Evolutionary conservation across 2,329 filamentous ascomycete species (phyloP).

Genomic region (Neopestalotiopsis sp.): DNA sequence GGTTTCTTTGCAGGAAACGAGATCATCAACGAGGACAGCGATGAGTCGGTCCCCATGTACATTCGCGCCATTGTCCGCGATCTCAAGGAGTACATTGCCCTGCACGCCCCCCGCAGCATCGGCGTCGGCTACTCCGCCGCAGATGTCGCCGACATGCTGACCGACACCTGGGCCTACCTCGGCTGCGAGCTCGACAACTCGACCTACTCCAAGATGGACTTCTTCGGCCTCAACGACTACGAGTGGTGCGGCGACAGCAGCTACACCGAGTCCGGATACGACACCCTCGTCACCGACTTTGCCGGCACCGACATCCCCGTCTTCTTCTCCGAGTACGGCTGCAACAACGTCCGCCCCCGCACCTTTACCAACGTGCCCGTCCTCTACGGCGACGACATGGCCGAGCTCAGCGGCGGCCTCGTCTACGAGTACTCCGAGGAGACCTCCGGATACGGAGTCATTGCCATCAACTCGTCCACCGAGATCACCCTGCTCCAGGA

Average conservation of each 20-base stretch:
- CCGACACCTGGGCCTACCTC: slow-evolving; percentile 76
- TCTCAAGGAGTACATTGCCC: slow-evolving; percentile 77
- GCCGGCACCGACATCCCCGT: slow-evolving; percentile 68
- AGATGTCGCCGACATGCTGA: slow-evolving; percentile 72
- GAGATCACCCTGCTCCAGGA: slow-evolving; percentile 29
- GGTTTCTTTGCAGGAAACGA: slow-evolving; percentile 79
- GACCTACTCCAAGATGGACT: slow-evolving; percentile 65
- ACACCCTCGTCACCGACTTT: slow-evolving; percentile 67
- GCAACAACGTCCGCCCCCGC: slow-evolving; percentile 70
- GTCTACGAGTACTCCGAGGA: slow-evolving; percentile 82
- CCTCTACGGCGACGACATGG: slow-evolving; percentile 65
- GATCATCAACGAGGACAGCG: slow-evolving; percentile 66
- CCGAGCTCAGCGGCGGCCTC: slow-evolving; percentile 72
- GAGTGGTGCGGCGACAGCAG: slow-evolving; percentile 72
- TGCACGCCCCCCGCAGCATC: slow-evolving; percentile 67
- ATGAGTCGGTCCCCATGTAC: slow-evolving; percentile 58
- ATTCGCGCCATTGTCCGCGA: slow-evolving; percentile 75
- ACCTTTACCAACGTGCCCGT: slow-evolving; percentile 74
- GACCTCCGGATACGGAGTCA: slow-evolving; percentile 65
- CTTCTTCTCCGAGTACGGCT: slow-evolving; percentile 81
- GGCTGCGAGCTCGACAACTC: slow-evolving; percentile 64
- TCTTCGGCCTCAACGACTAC: slow-evolving; percentile 75
- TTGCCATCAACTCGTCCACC: slow-evolving; percentile 61
- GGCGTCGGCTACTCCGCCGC: slow-evolving; percentile 80
- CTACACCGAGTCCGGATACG: slow-evolving; percentile 64